Evolutionary conservation across 768 basidiomycete genomes (phyloP).

Genomic region (Hericium alpestre): DNA sequence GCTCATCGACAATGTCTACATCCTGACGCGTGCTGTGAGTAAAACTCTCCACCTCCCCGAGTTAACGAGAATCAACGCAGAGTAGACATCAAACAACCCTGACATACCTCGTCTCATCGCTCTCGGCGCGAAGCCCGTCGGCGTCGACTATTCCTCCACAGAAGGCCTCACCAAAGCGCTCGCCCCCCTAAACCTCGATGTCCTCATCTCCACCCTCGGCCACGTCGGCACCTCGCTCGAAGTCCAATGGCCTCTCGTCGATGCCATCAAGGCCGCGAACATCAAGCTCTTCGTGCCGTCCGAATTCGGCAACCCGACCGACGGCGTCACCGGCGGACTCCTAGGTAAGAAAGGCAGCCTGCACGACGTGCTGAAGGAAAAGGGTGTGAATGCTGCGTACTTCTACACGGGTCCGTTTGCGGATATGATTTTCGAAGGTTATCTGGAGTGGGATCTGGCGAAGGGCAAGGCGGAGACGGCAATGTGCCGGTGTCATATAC

Average conservation of each 20-base stretch:
- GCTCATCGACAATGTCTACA: constrained; percentile 2
- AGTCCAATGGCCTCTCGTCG: constrained; percentile 11
- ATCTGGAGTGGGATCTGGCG: constrained; percentile 2
- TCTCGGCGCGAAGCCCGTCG: constrained; percentile 1
- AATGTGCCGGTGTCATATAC: constrained; percentile 12
- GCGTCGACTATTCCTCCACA: constrained; percentile 8
- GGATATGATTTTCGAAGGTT: constrained; percentile 1
- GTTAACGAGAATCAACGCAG: not conserved
- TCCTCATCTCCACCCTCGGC: constrained; percentile 9
- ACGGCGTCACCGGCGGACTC: constrained; percentile 3
- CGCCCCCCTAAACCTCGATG: constrained; percentile 1
- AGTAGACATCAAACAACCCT: not conserved
- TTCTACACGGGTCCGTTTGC: constrained; percentile 13
- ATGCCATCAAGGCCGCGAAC: constrained; percentile 16
- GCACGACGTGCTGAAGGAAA: constrained; percentile 1
- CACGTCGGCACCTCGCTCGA: not conserved
- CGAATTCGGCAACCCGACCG: constrained; percentile 18
- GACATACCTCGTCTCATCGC: not conserved
- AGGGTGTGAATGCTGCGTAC: constrained; percentile 6
- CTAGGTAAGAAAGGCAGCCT: constrained; percentile 1
- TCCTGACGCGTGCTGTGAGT: constrained; percentile 8
- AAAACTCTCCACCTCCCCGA: not conserved
- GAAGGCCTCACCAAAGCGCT: constrained; percentile 6
- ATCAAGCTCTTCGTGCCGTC: constrained; percentile 23
- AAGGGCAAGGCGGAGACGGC: constrained; percentile 11